phyloP scores from a whole-genome alignment of 257 asterid genomes.

The Cordia subcordata region DNA sequence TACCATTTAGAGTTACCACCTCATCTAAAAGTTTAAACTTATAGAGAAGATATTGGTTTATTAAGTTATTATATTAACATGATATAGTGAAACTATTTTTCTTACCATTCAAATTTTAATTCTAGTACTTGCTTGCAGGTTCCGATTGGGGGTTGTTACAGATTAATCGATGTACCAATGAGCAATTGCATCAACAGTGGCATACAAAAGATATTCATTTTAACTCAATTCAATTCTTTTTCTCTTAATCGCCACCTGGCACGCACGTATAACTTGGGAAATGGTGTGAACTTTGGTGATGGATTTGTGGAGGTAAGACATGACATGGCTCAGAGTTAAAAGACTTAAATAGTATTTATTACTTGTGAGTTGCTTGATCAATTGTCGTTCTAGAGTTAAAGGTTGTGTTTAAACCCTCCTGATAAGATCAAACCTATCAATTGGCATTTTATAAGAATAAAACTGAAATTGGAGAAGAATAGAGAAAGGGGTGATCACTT shows the following conservation, averaged over 20 bases:
- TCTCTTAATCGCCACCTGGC: slow-evolving; percentile 96
- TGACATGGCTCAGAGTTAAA: neutral
- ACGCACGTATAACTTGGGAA: slow-evolving; percentile 69
- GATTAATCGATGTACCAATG: slow-evolving; percentile 95
- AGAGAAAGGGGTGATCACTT: too few species aligned
- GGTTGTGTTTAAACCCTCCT: too few species aligned
- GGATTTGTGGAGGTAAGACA: slow-evolving; percentile 96
- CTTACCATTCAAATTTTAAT: neutral
- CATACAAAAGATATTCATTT: slow-evolving; percentile 72
- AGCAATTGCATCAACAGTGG: slow-evolving; percentile 99
- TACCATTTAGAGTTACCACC: too few species aligned
- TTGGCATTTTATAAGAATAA: too few species aligned
- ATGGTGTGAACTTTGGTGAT: slow-evolving; percentile 80
- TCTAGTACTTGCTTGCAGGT: slow-evolving; percentile 44
- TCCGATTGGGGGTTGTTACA: slow-evolving; percentile 90
- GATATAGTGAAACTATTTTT: too few species aligned
- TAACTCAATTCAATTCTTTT: slow-evolving; percentile 92
- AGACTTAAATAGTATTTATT: neutral
- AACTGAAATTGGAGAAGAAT: too few species aligned
- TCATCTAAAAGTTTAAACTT: too few species aligned
- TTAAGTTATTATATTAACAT: too few species aligned
- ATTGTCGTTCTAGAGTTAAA: too few species aligned
- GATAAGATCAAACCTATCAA: too few species aligned
- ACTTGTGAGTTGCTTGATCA: too few species aligned
- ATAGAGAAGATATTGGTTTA: too few species aligned